Base-by-base conservation (phyloP, 2,329 filamentous ascomycete genomes). In the Fusarium lateritium region DNA sequence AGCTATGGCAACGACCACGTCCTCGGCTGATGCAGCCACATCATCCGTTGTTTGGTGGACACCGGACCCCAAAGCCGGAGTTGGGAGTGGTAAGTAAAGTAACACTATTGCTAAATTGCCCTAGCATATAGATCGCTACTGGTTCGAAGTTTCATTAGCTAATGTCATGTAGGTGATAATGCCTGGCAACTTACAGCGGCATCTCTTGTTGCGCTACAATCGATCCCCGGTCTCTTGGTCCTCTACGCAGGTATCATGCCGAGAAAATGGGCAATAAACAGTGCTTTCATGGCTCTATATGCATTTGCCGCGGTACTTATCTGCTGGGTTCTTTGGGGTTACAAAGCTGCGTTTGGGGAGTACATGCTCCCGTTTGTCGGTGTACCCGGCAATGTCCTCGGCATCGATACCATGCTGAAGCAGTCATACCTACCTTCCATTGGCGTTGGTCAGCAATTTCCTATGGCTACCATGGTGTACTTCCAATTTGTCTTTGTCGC, bases 401-500 rank as follows among this genome's bases (percentile, higher is more conserved):
- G 50, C 1, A 53, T 53, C 3, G 50, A 53, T 11, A 53, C 50
- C 3, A 43, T 53, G 50, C 19, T 53, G 2, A 44, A 53, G 11
- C 38, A 53, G 14, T 53, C 50, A 5, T 53, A 53, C 38, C 50
- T 53, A 1, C 50, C 50, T 2, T 53, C 50, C 19, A 53, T 53
- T 1, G 50, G 50, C 17, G 38, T 53, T 2, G 38, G 50, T 15
- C 50, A 53, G 2, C 50, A 53, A 7, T 53, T 53, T 9, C 50
- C 50, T 3, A 31, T 53, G 36, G 50, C 50, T 2, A 53, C 50
- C 1, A 53, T 53, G 50, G 26, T 53, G 0, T 53, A 53, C 38
- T 53, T 53, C 6, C 50, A 53, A 14, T 53, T 53, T 6, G 50
- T 53, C 15, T 53, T 53, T 5, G 50, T 38, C 19, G 50, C 50